Evolutionary conservation across 306 rosid genomes (phyloP).

Genomic region (Ceratonia siliqua): DNA sequence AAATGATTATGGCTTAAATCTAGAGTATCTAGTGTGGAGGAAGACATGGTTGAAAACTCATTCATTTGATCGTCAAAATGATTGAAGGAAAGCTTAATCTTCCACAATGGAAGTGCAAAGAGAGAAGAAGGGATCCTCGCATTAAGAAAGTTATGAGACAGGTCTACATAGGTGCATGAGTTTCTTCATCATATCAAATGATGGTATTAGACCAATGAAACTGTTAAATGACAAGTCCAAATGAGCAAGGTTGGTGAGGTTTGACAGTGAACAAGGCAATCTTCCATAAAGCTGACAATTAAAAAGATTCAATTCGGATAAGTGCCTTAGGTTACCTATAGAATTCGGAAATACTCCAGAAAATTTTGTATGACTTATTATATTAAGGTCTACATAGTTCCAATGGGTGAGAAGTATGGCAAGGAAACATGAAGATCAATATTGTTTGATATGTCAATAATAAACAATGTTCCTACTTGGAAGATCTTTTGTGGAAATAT

Average conservation of each 20-base stretch:
- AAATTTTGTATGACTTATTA: not conserved
- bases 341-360: not conserved
- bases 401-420: conserved; percentile 6
- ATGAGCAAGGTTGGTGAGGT: not conserved
- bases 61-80: not conserved
- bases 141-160: too few species aligned
- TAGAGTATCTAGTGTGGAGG: too few species aligned
- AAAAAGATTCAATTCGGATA: not conserved
- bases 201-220: not conserved
- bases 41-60: too few species aligned
- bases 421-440: not conserved
- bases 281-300: not conserved
- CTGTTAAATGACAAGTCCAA: not conserved
- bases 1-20: too few species aligned
- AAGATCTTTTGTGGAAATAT: conserved; percentile 34
- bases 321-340: not conserved
- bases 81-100: not conserved
- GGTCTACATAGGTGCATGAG: too few species aligned
- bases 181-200: not conserved
- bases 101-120: not conserved
- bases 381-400: not conserved
- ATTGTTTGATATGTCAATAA: not conserved
- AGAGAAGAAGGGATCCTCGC: too few species aligned
- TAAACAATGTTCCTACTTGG: conserved; percentile 17
- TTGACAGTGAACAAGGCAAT: not conserved